These are phyloP conservation scores for Salvia miltiorrhiza DNA, from an alignment of 257 asterid genomes.

Conservation along the genomic window DNA sequence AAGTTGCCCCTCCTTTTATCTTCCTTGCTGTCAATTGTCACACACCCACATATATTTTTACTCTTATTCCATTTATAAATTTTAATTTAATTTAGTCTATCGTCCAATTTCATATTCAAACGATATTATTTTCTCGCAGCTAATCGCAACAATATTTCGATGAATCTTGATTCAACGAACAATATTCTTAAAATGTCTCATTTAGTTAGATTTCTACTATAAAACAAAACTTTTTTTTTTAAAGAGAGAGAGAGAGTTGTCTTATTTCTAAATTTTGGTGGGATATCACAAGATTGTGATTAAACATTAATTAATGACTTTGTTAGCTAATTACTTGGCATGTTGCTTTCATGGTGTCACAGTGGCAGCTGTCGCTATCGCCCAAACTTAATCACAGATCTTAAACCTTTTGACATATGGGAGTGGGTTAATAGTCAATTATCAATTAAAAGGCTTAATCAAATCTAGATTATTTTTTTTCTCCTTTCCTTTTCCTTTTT, in stretches of 20 bases:
- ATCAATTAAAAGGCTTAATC: not conserved
- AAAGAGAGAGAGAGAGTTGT: not conserved
- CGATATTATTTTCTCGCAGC: too few relatives aligned
- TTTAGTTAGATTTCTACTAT: not conserved
- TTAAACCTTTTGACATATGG: slow-evolving; percentile 16
- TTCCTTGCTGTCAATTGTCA: too few relatives aligned
- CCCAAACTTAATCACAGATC: slow-evolving; percentile 21
- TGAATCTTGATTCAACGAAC: not conserved
- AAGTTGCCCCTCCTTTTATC: too few relatives aligned
- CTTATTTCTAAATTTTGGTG: slow-evolving; percentile 1
- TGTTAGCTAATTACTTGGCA: slow-evolving; percentile 3
- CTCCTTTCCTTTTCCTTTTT: not conserved
- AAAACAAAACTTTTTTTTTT: too few relatives aligned
- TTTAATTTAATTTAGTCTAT: too few relatives aligned
- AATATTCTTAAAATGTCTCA: not conserved
- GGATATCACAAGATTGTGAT: slow-evolving; percentile 17
- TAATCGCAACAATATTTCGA: too few relatives aligned
- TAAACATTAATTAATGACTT: slow-evolving; percentile 18
- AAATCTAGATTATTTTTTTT: not conserved
- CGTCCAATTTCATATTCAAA: too few relatives aligned
- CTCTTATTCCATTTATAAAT: too few relatives aligned
- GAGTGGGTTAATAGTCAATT: slow-evolving; percentile 5
- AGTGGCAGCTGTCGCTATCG: slow-evolving; percentile 26
- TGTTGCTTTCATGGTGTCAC: slow-evolving; percentile 10
- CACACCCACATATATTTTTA: too few relatives aligned